phyloP scores from a whole-genome alignment of 768 basidiomycete species.

The Neoboletus subvelutipes region DNA sequence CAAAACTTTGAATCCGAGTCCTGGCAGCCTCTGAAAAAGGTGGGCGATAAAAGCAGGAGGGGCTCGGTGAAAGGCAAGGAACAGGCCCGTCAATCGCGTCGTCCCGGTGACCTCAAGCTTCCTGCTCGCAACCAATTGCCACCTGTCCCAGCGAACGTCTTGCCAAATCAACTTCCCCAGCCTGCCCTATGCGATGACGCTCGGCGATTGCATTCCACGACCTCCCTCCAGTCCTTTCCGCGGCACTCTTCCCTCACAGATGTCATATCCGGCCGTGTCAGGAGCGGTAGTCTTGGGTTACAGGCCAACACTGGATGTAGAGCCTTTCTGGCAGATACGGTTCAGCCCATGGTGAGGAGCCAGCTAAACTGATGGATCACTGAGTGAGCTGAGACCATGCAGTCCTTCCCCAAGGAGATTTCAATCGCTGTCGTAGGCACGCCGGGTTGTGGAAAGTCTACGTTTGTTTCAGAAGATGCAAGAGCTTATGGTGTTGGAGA shows the following conservation, averaged over 20 bases:
- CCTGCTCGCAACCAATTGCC: slow-evolving; percentile 52
- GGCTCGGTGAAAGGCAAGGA: slow-evolving; percentile 51
- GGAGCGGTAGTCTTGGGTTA: slow-evolving; percentile 62
- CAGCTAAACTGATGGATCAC: neutral
- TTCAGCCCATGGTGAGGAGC: slow-evolving; percentile 26
- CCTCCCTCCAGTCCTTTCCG: slow-evolving; percentile 40
- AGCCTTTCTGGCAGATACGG: slow-evolving; percentile 18
- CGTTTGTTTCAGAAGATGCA: slow-evolving; percentile 75
- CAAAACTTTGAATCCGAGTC: slow-evolving; percentile 56
- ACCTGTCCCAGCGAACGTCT: slow-evolving; percentile 27
- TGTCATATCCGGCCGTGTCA: slow-evolving; percentile 45
- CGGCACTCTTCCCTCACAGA: slow-evolving; percentile 31
- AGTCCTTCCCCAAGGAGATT: slow-evolving; percentile 37
- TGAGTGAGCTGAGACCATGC: slow-evolving; percentile 7
- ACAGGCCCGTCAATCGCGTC: slow-evolving; percentile 40
- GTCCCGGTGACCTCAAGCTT: slow-evolving; percentile 61
- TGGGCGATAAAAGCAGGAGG: slow-evolving; percentile 45
- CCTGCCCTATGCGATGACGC: slow-evolving; percentile 39
- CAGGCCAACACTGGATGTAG: slow-evolving; percentile 31
- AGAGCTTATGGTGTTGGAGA: slow-evolving; percentile 56
- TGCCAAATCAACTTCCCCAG: slow-evolving; percentile 38
- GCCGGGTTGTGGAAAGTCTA: slow-evolving; percentile 80
- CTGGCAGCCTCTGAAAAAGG: slow-evolving; percentile 42
- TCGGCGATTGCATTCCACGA: slow-evolving; percentile 38
- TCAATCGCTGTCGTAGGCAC: slow-evolving; percentile 80